phyloP scores from a whole-genome alignment of 495 filamentous ascomycete genomes.

The Neurospora sp. region DNA sequence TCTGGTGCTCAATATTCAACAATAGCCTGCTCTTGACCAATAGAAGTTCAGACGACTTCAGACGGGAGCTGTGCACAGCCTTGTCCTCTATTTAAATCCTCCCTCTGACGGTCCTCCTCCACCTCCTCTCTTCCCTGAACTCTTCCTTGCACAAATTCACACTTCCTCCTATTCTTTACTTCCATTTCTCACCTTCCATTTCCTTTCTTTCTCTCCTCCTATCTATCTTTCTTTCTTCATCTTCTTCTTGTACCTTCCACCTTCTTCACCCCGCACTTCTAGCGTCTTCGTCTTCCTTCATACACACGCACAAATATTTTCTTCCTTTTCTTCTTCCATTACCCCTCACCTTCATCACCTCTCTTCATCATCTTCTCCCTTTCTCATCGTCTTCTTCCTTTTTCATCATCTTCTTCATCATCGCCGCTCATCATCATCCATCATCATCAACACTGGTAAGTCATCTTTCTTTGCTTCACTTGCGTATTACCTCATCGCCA shows the following conservation, averaged over 20 bases:
- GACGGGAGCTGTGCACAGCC: background rate
- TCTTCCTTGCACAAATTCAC: background rate
- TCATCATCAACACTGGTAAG: background rate
- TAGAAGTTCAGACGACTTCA: background rate
- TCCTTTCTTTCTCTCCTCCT: background rate
- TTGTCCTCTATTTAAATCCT: background rate
- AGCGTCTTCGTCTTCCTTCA: background rate
- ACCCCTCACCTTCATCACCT: background rate
- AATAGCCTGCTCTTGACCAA: slow-evolving; percentile 2
- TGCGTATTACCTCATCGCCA: background rate
- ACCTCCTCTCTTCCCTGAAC: background rate
- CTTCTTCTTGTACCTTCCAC: background rate
- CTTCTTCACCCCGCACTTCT: background rate
- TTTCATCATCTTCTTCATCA: background rate
- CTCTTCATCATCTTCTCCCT: background rate
- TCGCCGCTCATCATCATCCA: background rate
- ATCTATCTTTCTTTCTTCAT: background rate
- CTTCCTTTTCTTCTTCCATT: background rate
- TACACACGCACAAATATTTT: background rate
- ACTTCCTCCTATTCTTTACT: background rate
- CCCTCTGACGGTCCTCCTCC: background rate
- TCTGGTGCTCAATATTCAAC: slow-evolving; percentile 1
- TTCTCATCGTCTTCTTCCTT: background rate
- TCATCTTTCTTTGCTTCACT: background rate
- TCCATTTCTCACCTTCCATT: background rate